A percentile compares a stretch with the other conserved stretches of the same genome.
Conservation (phyloP, 2,329 filamentous ascomycete genomes). For the Chrysoporthe austroafricana region DNA sequence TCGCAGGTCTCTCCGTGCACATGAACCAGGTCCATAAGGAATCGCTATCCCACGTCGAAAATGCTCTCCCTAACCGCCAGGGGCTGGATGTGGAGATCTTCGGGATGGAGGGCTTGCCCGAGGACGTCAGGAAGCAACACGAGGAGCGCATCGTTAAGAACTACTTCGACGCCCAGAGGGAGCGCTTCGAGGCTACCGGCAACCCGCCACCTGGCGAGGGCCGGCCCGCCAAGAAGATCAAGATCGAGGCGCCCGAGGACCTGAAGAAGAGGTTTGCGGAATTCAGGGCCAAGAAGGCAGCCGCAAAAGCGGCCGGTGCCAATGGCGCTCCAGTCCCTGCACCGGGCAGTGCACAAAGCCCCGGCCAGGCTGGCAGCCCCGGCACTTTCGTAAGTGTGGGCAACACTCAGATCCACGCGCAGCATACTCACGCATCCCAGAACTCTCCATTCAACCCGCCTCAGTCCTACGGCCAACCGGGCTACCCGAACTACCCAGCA, state of each 20-base stretch:
- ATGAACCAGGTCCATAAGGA: slow-evolving; percentile 99
- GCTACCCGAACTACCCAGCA: slow-evolving; percentile 41
- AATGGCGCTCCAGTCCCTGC: slow-evolving; percentile 61
- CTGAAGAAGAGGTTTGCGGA: slow-evolving; percentile 80
- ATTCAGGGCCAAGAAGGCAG: slow-evolving; percentile 70
- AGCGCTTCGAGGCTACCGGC: slow-evolving; percentile 79
- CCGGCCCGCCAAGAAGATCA: slow-evolving; percentile 70
- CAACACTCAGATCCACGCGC: slow-evolving; percentile 11
- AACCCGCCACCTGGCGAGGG: slow-evolving; percentile 75
- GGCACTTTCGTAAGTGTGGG: slow-evolving; percentile 61
- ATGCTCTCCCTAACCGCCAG: slow-evolving; percentile 84
- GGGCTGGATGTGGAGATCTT: slow-evolving; percentile 94
- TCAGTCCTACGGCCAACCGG: slow-evolving; percentile 35
- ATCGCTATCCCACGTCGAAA: slow-evolving; percentile 82
- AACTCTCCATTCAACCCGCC: slow-evolving; percentile 50
- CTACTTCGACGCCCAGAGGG: slow-evolving; percentile 84
- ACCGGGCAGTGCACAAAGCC: slow-evolving; percentile 53
- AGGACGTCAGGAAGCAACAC: slow-evolving; percentile 81
- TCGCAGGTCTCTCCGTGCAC: slow-evolving; percentile 84
- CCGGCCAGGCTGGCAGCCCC: slow-evolving; percentile 55
- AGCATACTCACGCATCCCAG: slow-evolving; percentile 36
- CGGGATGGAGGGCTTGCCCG: slow-evolving; percentile 95
- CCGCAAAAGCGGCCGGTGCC: slow-evolving; percentile 58
- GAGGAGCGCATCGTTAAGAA: slow-evolving; percentile 83
- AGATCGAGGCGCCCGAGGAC: slow-evolving; percentile 76